A percentile compares a stretch with the other conserved stretches of the same genome.
Conservation (phyloP, 768 basidiomycete species). For the Leucocoprinus birnbaumii region DNA sequence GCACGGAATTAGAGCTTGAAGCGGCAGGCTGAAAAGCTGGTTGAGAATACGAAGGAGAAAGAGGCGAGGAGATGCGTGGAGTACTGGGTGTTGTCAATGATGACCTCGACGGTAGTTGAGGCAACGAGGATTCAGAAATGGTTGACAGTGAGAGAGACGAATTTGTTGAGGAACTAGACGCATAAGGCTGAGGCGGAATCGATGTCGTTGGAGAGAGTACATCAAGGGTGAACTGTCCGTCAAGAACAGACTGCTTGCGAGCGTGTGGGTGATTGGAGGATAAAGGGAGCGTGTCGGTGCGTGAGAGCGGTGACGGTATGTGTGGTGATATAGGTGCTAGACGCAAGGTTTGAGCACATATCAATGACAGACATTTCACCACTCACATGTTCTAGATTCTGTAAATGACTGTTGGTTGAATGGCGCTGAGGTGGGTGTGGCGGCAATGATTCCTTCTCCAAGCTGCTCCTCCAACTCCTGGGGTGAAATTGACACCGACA, state of each 20-base stretch:
- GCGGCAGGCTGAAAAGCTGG: constrained; percentile 25
- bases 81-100: constrained; percentile 33
- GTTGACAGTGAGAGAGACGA: constrained; percentile 21
- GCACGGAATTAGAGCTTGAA: constrained; percentile 17
- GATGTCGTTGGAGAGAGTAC: constrained; percentile 27
- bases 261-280: constrained; percentile 72
- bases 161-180: constrained; percentile 38
- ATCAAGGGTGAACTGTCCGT: constrained; percentile 40
- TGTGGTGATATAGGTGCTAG: constrained; percentile 32
- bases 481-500: constrained; percentile 62
- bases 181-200: constrained; percentile 25
- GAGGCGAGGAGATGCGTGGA: constrained; percentile 26
- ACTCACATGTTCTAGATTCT: constrained; percentile 19
- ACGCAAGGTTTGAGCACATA: neutral
- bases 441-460: constrained; percentile 23
- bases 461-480: constrained; percentile 40
- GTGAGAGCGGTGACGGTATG: constrained; percentile 43
- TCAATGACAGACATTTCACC: constrained; percentile 6
- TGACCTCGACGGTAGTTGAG: constrained; percentile 29
- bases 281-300: constrained; percentile 49
- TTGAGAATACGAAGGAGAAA: constrained; percentile 20
- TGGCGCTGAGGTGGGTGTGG: constrained; percentile 24
- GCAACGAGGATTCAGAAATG: constrained; percentile 13
- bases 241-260: constrained; percentile 67
- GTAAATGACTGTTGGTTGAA: constrained; percentile 24